Percentiles rank a stretch among this genome's conserved stretches.
Conservation (phyloP, 345 rosid species). For the Salix suchowensis region DNA sequence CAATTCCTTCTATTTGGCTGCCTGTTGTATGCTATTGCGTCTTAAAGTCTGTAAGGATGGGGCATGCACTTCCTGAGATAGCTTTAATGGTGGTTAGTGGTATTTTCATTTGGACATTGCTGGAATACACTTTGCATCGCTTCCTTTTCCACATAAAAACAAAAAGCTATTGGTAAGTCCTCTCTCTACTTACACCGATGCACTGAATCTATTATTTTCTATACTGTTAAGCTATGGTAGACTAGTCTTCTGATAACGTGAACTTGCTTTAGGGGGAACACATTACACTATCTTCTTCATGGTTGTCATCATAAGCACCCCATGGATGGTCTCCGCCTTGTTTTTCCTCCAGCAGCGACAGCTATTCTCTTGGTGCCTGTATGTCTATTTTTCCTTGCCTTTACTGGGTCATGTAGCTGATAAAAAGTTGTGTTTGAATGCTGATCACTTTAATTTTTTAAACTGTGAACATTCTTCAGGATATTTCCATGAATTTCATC, state of each 20-base stretch:
- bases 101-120: constrained; percentile 74
- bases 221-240: too few species aligned
- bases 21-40: constrained; percentile 67
- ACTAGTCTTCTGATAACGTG: too few species aligned
- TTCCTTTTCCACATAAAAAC: constrained; percentile 93
- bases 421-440: background rate
- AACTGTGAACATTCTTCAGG: background rate
- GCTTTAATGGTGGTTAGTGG: constrained; percentile 58
- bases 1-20: constrained; percentile 84
- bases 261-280: constrained; percentile 57
- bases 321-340: constrained; percentile 79
- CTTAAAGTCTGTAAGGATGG: constrained; percentile 59
- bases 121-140: constrained; percentile 88
- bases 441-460: background rate
- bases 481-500: background rate
- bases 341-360: constrained; percentile 78
- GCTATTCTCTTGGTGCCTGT: constrained; percentile 65
- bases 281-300: constrained; percentile 74
- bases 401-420: background rate
- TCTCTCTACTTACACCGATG: constrained; percentile 5
- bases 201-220: background rate
- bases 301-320: constrained; percentile 97
- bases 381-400: constrained; percentile 14
- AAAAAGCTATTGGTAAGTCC: constrained; percentile 71
- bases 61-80: constrained; percentile 50